Evolutionary conservation across 768 basidiomycete genomes (phyloP).

Genomic region (Boletellus sp.): DNA sequence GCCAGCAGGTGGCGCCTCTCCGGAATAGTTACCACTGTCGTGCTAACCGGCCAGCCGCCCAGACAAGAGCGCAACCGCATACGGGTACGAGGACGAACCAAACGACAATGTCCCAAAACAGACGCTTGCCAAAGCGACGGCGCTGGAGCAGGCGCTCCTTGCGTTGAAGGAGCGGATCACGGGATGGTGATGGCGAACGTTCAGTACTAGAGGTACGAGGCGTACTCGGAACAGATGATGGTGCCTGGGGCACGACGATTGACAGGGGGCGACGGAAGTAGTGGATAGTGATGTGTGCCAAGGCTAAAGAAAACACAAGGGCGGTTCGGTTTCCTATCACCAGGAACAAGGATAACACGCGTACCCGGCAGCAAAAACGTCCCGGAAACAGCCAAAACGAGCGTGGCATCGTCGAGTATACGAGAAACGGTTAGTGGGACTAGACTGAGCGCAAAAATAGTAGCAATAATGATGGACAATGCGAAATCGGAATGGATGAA

Average conservation of each 20-base stretch:
- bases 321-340: neutral
- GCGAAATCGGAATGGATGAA: conserved; percentile 42
- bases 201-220: conserved; percentile 17
- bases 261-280: conserved; percentile 80
- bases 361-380: conserved; percentile 64
- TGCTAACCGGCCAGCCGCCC: conserved; percentile 52
- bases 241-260: conserved; percentile 68
- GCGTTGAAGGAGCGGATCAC: conserved; percentile 73
- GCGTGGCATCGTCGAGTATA: conserved; percentile 44
- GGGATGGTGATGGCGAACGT: conserved; percentile 29
- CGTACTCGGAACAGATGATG: conserved; percentile 20
- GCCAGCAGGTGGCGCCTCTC: conserved; percentile 3
- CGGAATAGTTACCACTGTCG: conserved; percentile 46
- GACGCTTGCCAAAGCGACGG: conserved; percentile 61
- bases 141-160: conserved; percentile 86
- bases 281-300: conserved; percentile 79
- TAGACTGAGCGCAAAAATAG: conserved; percentile 44
- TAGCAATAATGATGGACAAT: conserved; percentile 38
- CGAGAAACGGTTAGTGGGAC: conserved; percentile 38
- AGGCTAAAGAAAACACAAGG: conserved; percentile 36
- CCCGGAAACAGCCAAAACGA: conserved; percentile 50
- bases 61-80: conserved; percentile 52
- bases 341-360: conserved; percentile 4
- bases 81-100: conserved; percentile 69
- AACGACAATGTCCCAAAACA: conserved; percentile 82